Conservation (phyloP, 2,329 filamentous ascomycete species). For the Scedosporium minutisporum region DNA sequence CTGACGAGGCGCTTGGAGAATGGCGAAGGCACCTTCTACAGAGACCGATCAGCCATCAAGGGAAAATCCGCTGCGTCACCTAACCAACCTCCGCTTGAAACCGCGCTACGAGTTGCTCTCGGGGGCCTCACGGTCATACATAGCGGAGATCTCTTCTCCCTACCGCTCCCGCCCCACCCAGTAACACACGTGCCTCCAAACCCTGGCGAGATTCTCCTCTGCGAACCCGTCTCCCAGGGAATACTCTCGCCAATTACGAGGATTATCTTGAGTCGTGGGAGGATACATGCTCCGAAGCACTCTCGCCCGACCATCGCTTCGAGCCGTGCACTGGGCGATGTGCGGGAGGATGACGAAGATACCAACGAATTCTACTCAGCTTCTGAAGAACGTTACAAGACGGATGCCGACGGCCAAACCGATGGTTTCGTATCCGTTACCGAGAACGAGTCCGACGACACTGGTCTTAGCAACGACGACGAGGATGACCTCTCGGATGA, state of each 20-base stretch:
- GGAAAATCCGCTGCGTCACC: slow-evolving; percentile 1
- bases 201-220: slow-evolving; percentile 82
- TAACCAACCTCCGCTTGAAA: slow-evolving; percentile 48
- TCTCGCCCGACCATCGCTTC: slow-evolving; percentile 35
- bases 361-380: slow-evolving; percentile 92
- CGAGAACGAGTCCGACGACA: slow-evolving; percentile 55
- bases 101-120: slow-evolving; percentile 65
- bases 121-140: slow-evolving; percentile 68
- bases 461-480: slow-evolving; percentile 55
- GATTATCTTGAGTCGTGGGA: slow-evolving; percentile 66
- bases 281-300: slow-evolving; percentile 43
- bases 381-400: slow-evolving; percentile 64
- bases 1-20: slow-evolving; percentile 71
- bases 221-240: slow-evolving; percentile 88
- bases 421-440: slow-evolving; percentile 46
- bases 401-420: slow-evolving; percentile 45
- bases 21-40: slow-evolving; percentile 73
- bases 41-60: slow-evolving; percentile 37
- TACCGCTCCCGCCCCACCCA: slow-evolving; percentile 75
- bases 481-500: slow-evolving; percentile 78
- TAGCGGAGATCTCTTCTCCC: slow-evolving; percentile 64
- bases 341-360: slow-evolving; percentile 60
- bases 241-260: slow-evolving; percentile 67
- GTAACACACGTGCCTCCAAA: slow-evolving; percentile 78
- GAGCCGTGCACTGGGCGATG: slow-evolving; percentile 48